phyloP scores from a whole-genome alignment of 805 yeast species.

The Candida glaebosa region DNA sequence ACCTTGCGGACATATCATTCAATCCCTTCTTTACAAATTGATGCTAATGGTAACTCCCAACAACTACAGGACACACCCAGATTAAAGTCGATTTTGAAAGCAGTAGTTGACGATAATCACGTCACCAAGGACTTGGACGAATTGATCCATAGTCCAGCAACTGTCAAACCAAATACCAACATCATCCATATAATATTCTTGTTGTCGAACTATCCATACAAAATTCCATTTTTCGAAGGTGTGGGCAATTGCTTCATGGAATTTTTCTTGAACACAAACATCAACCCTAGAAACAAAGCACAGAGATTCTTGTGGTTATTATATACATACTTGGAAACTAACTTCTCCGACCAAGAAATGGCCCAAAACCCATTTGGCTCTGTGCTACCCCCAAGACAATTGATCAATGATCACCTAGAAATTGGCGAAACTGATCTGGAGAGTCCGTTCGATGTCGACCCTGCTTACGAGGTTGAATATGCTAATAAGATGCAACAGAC shows the following conservation, averaged over 20 bases:
- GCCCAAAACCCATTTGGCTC: conserved; percentile 57
- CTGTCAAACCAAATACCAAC: conserved; percentile 52
- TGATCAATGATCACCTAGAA: conserved; percentile 20
- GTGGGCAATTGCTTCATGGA: conserved; percentile 56
- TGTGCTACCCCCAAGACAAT: conserved; percentile 31
- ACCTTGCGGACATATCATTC: conserved; percentile 91
- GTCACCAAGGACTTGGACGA: conserved; percentile 46
- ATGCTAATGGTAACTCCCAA: conserved; percentile 50
- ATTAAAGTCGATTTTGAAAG: conserved; percentile 82
- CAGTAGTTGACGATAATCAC: conserved; percentile 54
- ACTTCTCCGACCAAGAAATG: conserved; percentile 49
- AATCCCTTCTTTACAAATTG: conserved; percentile 82
- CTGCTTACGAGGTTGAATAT: conserved; percentile 45
- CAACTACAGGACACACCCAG: conserved; percentile 95
- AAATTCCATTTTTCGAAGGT: conserved; percentile 39
- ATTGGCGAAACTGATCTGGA: conserved; percentile 17
- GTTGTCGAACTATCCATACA: conserved; percentile 60
- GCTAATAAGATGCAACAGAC: conserved; percentile 46
- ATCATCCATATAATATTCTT: conserved; percentile 69
- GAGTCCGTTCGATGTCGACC: conserved; percentile 42
- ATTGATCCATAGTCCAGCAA: conserved; percentile 32
- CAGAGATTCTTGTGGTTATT: conserved; percentile 77
- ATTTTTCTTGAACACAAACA: conserved; percentile 59
- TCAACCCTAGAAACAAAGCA: conserved; percentile 65
- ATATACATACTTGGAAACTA: conserved; percentile 76